Percentiles rank a stretch among this genome's conserved stretches.
phyloP scores from a whole-genome alignment of 1,284 basidiomycete genomes.

The Leucoagaricus sp. region DNA sequence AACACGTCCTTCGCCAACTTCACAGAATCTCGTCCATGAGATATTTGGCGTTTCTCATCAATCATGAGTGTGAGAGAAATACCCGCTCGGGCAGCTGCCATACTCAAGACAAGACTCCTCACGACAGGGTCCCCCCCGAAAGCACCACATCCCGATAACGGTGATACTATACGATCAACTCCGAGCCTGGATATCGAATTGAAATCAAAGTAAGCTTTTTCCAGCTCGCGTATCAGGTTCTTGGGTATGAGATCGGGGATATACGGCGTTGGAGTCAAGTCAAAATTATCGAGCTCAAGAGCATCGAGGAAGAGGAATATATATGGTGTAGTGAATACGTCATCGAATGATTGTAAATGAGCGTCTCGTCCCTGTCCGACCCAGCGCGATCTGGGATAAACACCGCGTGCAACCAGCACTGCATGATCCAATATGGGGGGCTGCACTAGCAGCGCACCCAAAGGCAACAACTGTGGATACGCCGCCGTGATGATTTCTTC shows the following conservation, averaged over 20 bases:
- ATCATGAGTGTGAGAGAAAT: constrained; percentile 23
- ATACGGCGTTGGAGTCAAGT: neutral
- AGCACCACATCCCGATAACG: constrained; percentile 32
- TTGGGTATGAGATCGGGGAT: constrained; percentile 24
- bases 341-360: constrained; percentile 13
- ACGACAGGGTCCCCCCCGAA: constrained; percentile 31
- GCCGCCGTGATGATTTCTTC: constrained; percentile 30
- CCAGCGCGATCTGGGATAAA: constrained; percentile 23
- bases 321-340: constrained; percentile 8
- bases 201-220: constrained; percentile 28
- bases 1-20: neutral
- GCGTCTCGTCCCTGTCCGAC: constrained; percentile 28
- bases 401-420: constrained; percentile 20
- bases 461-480: constrained; percentile 26
- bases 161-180: constrained; percentile 23
- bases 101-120: constrained; percentile 26
- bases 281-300: constrained; percentile 26
- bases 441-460: constrained; percentile 28
- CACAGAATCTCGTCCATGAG: neutral
- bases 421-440: constrained; percentile 27
- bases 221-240: constrained; percentile 26
- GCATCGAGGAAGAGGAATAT: constrained; percentile 31
- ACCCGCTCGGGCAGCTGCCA: constrained; percentile 26
- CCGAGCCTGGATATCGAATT: constrained; percentile 18
- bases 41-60: constrained; percentile 16